Evolutionary conservation across 78 protist species (phyloP).

Genomic region (Dictyostelium firmibasis): DNA sequence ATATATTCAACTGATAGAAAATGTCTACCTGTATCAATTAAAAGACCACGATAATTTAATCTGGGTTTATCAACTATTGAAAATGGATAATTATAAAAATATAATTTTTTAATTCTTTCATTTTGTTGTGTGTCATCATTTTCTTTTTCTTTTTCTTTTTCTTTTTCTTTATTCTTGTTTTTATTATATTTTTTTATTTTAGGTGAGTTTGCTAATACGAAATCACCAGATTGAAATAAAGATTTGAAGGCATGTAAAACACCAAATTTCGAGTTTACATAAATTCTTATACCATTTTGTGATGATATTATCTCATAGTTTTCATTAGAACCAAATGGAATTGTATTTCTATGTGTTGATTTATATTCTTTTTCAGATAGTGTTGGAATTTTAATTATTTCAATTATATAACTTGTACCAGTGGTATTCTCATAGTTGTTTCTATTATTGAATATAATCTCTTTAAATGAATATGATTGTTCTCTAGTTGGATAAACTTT

Average conservation of each 20-base stretch:
- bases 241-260: slow-evolving; percentile 20
- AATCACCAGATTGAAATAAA: background rate
- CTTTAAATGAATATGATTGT: background rate
- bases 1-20: slow-evolving; percentile 3
- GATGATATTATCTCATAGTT: background rate
- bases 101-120: background rate
- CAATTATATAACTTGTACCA: background rate
- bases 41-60: slow-evolving; percentile 28
- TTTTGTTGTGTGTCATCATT: background rate
- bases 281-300: background rate
- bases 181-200: no score
- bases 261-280: background rate
- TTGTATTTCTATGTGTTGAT: background rate
- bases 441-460: background rate
- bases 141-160: background rate
- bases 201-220: background rate
- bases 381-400: background rate
- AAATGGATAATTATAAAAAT: slow-evolving; percentile 16
- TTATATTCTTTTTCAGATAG: background rate
- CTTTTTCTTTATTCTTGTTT: no score
- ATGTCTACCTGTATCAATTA: slow-evolving; percentile 52
- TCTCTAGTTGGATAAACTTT: background rate
- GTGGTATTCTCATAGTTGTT: background rate
- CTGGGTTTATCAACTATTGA: slow-evolving; percentile 31
- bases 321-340: slow-evolving; percentile 42